A percentile compares a stretch with the other conserved stretches of the same genome.
phyloP scores from a whole-genome alignment of 1,284 basidiomycete genomes.

The Pseudozyma sp. region DNA sequence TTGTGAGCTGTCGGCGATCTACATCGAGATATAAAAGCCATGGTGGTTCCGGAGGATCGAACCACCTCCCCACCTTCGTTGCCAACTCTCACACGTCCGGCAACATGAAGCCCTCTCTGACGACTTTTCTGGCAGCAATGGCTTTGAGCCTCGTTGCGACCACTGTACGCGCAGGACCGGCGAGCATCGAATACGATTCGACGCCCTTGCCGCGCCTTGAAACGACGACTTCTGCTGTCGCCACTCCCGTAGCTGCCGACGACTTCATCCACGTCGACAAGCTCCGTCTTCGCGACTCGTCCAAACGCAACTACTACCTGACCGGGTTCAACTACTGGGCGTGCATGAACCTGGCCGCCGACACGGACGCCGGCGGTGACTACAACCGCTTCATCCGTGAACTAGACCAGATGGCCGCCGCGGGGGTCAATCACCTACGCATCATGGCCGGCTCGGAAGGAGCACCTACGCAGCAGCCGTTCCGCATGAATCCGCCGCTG shows the following conservation, averaged over 20 bases:
- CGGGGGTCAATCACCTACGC: conserved; percentile 54
- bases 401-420: conserved; percentile 45
- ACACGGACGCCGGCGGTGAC: conserved; percentile 33
- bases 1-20: too few species aligned
- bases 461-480: conserved; percentile 12
- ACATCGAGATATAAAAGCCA: too few species aligned
- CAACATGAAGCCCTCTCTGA: neutral
- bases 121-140: neutral
- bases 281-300: conserved; percentile 19
- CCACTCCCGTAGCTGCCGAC: neutral
- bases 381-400: conserved; percentile 40
- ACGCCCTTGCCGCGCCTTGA: neutral
- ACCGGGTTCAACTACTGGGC: conserved; percentile 40
- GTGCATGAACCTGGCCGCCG: conserved; percentile 56
- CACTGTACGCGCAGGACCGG: neutral
- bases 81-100: neutral
- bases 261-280: conserved; percentile 29
- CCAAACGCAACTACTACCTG: conserved; percentile 7
- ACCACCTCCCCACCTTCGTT: too few species aligned
- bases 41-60: too few species aligned
- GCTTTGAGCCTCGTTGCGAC: neutral
- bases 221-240: too few species aligned
- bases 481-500: conserved; percentile 31
- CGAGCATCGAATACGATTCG: too few species aligned
- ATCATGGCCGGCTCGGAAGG: conserved; percentile 49